Evolutionary conservation across 768 basidiomycete genomes (phyloP).

Genomic region (Stropharia rugosoannulata): DNA sequence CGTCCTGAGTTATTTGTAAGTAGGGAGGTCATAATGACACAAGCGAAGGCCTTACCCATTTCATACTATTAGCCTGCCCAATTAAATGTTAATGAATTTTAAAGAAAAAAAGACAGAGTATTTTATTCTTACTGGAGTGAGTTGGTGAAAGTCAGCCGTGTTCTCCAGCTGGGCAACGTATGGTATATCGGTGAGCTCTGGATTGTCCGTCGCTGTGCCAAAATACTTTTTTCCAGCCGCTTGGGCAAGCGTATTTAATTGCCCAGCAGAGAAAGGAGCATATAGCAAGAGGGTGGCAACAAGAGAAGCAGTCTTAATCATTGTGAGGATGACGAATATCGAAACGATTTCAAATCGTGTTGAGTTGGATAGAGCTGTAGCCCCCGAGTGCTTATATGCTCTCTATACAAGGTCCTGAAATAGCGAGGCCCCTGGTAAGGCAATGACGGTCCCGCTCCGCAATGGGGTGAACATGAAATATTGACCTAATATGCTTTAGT

Average conservation of each 20-base stretch:
- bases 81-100: background rate
- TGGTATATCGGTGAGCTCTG: constrained; percentile 41
- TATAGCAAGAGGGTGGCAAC: constrained; percentile 6
- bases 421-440: background rate
- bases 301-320: constrained; percentile 11
- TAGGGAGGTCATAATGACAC: background rate
- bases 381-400: constrained; percentile 5
- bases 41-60: constrained; percentile 40
- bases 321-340: background rate
- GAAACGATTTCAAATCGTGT: no score
- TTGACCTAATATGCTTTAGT: constrained; percentile 5
- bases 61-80: constrained; percentile 45
- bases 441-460: background rate
- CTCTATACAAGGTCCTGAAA: constrained; percentile 1
- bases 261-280: constrained; percentile 11
- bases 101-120: background rate
- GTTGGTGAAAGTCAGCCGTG: constrained; percentile 39
- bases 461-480: background rate
- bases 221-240: constrained; percentile 10
- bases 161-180: constrained; percentile 42
- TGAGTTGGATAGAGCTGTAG: background rate
- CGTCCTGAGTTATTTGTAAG: constrained; percentile 33
- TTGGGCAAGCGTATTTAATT: constrained; percentile 14
- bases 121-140: constrained; percentile 35
- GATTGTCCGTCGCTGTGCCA: constrained; percentile 31